Percentiles rank a stretch among this genome's conserved stretches.
Evolutionary conservation across 257 asterid species (phyloP).

Genomic region (Plantago elongata): DNA sequence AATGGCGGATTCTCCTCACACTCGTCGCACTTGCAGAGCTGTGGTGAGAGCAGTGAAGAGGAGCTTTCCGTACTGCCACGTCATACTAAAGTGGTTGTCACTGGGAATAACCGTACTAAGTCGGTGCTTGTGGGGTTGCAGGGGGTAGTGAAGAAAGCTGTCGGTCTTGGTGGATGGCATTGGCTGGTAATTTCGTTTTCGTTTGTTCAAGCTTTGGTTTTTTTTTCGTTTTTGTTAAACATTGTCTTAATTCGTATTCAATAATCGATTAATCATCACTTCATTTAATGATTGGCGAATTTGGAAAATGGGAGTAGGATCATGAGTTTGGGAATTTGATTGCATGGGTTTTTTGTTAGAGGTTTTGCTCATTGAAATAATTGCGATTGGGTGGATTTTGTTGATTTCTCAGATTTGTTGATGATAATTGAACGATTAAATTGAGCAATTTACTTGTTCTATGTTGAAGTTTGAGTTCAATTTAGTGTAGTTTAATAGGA

Average conservation of each 20-base stretch:
- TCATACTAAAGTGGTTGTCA: conserved; percentile 90
- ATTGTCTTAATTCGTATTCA: too few species aligned
- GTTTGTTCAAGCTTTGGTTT: background rate
- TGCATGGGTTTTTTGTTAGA: background rate
- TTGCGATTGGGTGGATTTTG: too few species aligned
- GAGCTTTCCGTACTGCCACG: conserved; percentile 82
- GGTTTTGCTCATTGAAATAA: background rate
- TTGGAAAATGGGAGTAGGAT: too few species aligned
- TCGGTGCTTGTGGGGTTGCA: conserved; percentile 87
- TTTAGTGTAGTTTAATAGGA: background rate
- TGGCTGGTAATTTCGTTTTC: conserved; percentile 61
- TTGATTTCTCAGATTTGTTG: too few species aligned
- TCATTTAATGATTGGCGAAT: too few species aligned
- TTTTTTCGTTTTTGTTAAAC: background rate
- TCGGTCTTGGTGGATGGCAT: conserved; percentile 96
- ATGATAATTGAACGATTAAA: background rate
- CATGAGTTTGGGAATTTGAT: too few species aligned
- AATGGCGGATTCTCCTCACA: conserved; percentile 48
- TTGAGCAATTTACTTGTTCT: background rate
- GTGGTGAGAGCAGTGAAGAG: conserved; percentile 86
- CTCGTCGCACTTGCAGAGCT: conserved; percentile 57
- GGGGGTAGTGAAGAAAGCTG: conserved; percentile 92
- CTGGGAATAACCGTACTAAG: conserved; percentile 89
- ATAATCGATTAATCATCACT: too few species aligned
- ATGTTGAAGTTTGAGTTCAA: background rate